Base-by-base conservation (phyloP, 2,329 filamentous ascomycete species). In the Zymoseptoria passerinii region DNA sequence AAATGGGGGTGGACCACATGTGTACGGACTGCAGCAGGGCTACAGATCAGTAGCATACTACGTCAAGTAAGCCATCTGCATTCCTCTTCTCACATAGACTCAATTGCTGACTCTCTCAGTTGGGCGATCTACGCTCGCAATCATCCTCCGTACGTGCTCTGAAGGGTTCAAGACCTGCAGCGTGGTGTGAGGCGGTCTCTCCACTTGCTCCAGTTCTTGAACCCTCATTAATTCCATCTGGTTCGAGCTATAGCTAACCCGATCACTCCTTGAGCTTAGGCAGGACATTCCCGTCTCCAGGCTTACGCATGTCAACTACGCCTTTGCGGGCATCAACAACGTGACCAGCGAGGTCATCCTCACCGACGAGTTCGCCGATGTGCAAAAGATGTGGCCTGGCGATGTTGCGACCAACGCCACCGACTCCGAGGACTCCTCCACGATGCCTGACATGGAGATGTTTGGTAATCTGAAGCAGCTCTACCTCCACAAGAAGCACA, bases 291-390 rank as follows among this genome's bases (percentile, higher is more conserved):
- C 88, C 0, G 83, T 81, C 5, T 82, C 90, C 56, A 86, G 88
- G 54, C 81, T 96, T 50, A 96, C 92, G 0, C 92, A 97, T 69
- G 76, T 96, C 4, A 83, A 96, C 18, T 96, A 96, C 68, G 81
- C 91, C 13, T 96, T 96, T 74, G 92, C 89, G 68, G 94, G 96
- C 71, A 83, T 95, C 62, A 81, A 83, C 8, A 80, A 85, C 6
- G 88, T 92, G 2, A 84, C 81, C 35, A 92, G 92, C 56, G 89
- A 94, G 75, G 90, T 92, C 8, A 81, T 79, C 69, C 77, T 89
- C 2, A 84, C 82, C 1, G 88, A 92, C 66, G 75, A 77, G 1
- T 90, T 81, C 69, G 80, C 88, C 28, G 89, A 91, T 58, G 63
- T 76, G 1, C 77, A 89, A 54, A 89, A 87, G 67, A 84, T 83